Evolutionary conservation across 306 rosid species (phyloP).

Genomic region (Cucurbita ficifolia): DNA sequence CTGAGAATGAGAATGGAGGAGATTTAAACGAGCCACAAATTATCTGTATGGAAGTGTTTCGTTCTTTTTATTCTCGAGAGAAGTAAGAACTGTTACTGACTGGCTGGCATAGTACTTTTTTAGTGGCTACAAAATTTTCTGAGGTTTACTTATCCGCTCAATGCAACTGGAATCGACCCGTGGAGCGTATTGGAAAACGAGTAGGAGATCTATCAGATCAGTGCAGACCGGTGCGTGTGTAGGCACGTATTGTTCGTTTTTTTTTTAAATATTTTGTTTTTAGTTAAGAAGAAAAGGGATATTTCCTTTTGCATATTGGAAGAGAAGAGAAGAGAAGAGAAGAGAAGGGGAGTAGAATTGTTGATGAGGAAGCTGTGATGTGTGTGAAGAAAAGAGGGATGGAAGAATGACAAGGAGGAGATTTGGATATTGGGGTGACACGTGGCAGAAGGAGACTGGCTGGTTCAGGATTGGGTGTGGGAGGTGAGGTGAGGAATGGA

Average conservation of each 20-base stretch:
- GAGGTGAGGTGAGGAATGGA: constrained; percentile 67
- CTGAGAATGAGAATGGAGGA: constrained; percentile 13
- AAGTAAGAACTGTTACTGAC: background rate
- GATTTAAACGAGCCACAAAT: constrained; percentile 15
- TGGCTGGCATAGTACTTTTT: background rate
- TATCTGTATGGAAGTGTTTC: constrained; percentile 10
- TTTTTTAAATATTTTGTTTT: background rate
- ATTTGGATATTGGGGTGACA: constrained; percentile 60
- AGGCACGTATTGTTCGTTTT: background rate
- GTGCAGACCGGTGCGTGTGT: background rate
- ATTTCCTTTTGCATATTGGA: background rate
- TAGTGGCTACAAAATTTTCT: background rate
- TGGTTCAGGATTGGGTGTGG: constrained; percentile 62
- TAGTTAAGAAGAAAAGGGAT: background rate
- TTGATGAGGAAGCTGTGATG: constrained; percentile 25
- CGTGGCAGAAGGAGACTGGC: constrained; percentile 52
- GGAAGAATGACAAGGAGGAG: constrained; percentile 32
- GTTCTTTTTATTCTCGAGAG: no score
- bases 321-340: background rate
- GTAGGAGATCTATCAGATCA: background rate
- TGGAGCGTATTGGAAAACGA: background rate
- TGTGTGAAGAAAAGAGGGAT: constrained; percentile 29
- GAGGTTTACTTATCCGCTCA: background rate
- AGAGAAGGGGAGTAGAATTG: constrained; percentile 11
- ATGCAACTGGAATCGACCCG: background rate